These are phyloP conservation scores for Helminthosporium solani DNA, from an alignment of 2,329 filamentous ascomycete genomes.

Conservation along the genomic window DNA sequence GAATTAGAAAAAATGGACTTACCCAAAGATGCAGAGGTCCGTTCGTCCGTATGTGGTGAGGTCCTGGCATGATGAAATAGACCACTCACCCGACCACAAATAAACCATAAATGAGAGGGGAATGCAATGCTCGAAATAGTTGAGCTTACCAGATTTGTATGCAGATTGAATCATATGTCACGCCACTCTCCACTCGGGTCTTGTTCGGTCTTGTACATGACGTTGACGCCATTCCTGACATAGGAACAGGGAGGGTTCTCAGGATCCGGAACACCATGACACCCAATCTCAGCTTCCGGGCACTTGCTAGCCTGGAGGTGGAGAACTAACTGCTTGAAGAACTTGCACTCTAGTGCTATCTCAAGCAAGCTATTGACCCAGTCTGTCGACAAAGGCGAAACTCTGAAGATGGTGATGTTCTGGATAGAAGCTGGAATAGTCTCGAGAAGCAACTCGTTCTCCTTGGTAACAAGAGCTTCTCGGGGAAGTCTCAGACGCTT, in stretches of 20 bases:
- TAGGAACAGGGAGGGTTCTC: not conserved
- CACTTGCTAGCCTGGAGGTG: not conserved
- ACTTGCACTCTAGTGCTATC: not conserved
- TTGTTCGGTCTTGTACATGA: not conserved
- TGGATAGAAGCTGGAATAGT: not conserved
- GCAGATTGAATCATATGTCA: not conserved
- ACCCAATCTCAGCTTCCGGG: not conserved
- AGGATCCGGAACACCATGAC: not conserved
- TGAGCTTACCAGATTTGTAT: too few species aligned
- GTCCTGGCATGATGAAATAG: too few species aligned
- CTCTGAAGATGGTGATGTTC: not conserved
- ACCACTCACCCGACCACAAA: too few species aligned
- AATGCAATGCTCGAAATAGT: too few species aligned
- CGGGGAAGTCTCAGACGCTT: not conserved
- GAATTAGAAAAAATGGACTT: too few species aligned
- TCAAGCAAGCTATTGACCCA: not conserved
- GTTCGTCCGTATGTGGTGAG: too few species aligned
- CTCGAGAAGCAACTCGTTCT: not conserved
- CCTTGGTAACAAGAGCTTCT: not conserved
- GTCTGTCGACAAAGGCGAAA: not conserved
- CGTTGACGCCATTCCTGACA: not conserved
- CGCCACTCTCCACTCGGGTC: not conserved
- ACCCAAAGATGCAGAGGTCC: too few species aligned
- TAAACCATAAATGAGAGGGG: too few species aligned
- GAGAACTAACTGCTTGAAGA: not conserved